These are phyloP conservation scores for Selaginella tamariscina DNA, from an alignment of 75 land plant species.

Conservation along the genomic window DNA sequence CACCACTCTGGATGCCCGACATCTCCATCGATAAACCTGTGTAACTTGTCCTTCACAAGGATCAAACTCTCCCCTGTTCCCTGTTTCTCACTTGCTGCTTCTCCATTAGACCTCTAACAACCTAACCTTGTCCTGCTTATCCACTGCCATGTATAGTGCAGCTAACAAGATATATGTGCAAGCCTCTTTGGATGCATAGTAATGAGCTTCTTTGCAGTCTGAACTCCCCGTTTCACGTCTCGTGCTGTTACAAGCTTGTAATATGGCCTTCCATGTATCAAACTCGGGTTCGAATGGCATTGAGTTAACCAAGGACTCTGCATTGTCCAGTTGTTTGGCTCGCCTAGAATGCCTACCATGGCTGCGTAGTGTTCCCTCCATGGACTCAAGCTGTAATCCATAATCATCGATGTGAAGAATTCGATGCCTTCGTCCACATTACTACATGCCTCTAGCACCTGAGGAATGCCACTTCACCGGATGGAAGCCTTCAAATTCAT, in stretches of 20 bases:
- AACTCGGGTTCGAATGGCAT: not conserved
- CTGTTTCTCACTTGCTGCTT: too few relatives aligned
- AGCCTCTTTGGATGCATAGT: not conserved
- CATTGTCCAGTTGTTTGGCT: not conserved
- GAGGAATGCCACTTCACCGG: not conserved
- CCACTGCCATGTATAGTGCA: not conserved
- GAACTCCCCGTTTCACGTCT: not conserved
- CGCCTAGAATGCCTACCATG: not conserved
- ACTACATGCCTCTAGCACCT: not conserved
- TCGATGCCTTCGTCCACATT: not conserved
- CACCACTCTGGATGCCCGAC: not conserved
- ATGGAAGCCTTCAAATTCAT: not conserved
- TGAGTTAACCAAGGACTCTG: not conserved
- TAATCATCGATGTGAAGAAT: not conserved
- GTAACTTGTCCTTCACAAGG: slow-evolving; percentile 15
- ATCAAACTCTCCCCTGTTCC: slow-evolving; percentile 31
- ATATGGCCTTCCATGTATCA: not conserved
- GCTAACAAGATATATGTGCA: not conserved
- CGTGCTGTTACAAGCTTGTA: not conserved
- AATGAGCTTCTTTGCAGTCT: not conserved
- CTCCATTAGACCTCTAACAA: not conserved
- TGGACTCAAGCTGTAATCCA: not conserved
- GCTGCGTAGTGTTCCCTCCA: not conserved
- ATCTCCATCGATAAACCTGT: slow-evolving; percentile 29
- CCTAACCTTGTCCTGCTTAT: not conserved